These are phyloP conservation scores for Trichoderma gamsii DNA, from an alignment of 495 filamentous ascomycete genomes.

Conservation along the genomic window DNA sequence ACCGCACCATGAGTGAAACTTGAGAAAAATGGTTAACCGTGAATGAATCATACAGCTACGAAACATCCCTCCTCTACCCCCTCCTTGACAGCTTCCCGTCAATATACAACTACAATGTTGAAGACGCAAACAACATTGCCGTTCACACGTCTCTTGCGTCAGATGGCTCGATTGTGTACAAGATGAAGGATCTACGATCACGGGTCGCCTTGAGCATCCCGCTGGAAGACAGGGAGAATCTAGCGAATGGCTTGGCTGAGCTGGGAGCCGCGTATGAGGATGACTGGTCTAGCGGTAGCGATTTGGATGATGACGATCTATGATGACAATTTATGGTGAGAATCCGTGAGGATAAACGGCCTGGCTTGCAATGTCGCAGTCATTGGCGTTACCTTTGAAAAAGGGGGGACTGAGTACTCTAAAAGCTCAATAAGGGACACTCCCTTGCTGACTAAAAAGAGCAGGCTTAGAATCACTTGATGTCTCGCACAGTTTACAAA, in stretches of 20 bases:
- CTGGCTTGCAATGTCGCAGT: no score
- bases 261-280: conserved; percentile 84
- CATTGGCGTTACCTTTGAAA: no score
- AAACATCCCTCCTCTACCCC: conserved; percentile 60
- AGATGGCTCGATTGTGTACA: conserved; percentile 60
- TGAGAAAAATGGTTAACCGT: conserved; percentile 4
- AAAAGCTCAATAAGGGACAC: background rate
- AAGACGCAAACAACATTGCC: conserved; percentile 36
- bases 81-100: conserved; percentile 74
- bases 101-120: conserved; percentile 38
- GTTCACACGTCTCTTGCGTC: conserved; percentile 65
- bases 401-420: no score
- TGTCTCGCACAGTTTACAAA: background rate
- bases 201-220: conserved; percentile 52
- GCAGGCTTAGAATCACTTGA: background rate
- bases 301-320: conserved; percentile 67
- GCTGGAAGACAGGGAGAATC: conserved; percentile 72
- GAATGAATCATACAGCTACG: conserved; percentile 27
- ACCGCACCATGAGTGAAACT: background rate
- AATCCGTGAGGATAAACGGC: no score
- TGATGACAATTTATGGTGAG: background rate
- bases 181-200: conserved; percentile 59
- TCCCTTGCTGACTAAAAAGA: background rate
- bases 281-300: conserved; percentile 81
- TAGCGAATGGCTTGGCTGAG: conserved; percentile 77